Conservation (phyloP, 2,329 filamentous ascomycete species). For the Coniochaeta hoffmannii region DNA sequence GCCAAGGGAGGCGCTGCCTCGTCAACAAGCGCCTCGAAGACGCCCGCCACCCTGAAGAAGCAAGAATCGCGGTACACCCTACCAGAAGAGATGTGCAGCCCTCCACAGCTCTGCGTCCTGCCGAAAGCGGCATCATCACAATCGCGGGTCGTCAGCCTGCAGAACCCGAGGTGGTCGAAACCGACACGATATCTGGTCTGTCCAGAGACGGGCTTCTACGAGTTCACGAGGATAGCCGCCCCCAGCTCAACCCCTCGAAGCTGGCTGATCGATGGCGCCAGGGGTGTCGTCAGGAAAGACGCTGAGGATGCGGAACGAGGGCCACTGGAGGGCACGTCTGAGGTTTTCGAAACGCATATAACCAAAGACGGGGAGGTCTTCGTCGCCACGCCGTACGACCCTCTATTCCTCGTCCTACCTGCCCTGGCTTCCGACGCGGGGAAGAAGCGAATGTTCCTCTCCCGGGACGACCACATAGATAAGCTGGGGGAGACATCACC, state of each 20-base stretch:
- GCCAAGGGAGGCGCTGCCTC: slow-evolving; percentile 27
- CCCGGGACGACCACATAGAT: slow-evolving; percentile 66
- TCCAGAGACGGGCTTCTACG: slow-evolving; percentile 54
- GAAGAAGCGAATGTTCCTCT: slow-evolving; percentile 58
- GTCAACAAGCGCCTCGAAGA: slow-evolving; percentile 19
- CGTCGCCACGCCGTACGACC: slow-evolving; percentile 76
- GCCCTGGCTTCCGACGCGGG: slow-evolving; percentile 46
- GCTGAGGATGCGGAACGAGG: slow-evolving; percentile 10
- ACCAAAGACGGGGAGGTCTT: slow-evolving; percentile 67
- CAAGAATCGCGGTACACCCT: slow-evolving; percentile 34
- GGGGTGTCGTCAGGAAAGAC: slow-evolving; percentile 3
- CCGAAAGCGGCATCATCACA: slow-evolving; percentile 45
- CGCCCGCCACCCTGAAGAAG: slow-evolving; percentile 14
- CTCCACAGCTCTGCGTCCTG: slow-evolving; percentile 53
- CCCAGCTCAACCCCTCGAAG: slow-evolving; percentile 49
- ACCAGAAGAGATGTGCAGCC: slow-evolving; percentile 29
- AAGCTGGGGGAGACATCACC: slow-evolving; percentile 40
- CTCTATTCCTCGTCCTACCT: slow-evolving; percentile 76
- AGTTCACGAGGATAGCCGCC: slow-evolving; percentile 52
- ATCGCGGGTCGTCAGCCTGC: slow-evolving; percentile 51
- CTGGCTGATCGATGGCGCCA: slow-evolving; percentile 47
- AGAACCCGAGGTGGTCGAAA: slow-evolving; percentile 48
- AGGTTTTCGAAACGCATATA: slow-evolving; percentile 30
- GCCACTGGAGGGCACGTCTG: slow-evolving; percentile 6
- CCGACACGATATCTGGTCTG: slow-evolving; percentile 56